Conservation (phyloP, 2,329 filamentous ascomycete species). For the Colletotrichum graminicola region DNA sequence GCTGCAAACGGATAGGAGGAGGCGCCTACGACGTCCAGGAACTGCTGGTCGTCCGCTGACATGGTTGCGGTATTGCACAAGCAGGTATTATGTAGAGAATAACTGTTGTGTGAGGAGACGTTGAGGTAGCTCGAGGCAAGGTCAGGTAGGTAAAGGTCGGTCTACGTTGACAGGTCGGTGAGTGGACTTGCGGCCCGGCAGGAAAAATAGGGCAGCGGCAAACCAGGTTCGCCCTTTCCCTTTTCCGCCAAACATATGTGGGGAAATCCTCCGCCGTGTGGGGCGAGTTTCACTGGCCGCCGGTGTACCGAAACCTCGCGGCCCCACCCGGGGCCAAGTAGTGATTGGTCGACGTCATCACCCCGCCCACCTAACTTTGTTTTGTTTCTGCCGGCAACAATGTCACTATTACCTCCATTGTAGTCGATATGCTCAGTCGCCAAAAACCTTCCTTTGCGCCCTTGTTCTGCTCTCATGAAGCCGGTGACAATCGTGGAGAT, state of each 20-base stretch:
- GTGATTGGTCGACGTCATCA: conserved; percentile 27
- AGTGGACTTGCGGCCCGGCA: conserved; percentile 23
- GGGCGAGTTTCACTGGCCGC: conserved; percentile 34
- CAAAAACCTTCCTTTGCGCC: neutral
- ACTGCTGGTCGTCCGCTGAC: conserved; percentile 84
- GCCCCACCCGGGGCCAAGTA: neutral
- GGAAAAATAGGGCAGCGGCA: conserved; percentile 28
- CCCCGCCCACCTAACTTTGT: neutral
- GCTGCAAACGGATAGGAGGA: neutral
- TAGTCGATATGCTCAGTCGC: neutral
- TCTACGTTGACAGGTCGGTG: conserved; percentile 1
- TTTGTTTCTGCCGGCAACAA: conserved; percentile 8
- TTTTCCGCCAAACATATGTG: conserved; percentile 8
- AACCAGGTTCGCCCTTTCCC: conserved; percentile 10
- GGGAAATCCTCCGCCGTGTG: conserved; percentile 16
- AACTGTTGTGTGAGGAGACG: neutral
- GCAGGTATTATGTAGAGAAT: conserved; percentile 4
- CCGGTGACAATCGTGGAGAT: conserved; percentile 57
- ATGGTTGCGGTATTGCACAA: conserved; percentile 60
- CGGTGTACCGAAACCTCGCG: conserved; percentile 20
- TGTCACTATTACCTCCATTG: neutral
- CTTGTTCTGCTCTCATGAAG: conserved; percentile 45
- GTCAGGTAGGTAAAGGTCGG: neutral
- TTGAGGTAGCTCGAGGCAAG: conserved; percentile 24
- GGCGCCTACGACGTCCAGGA: conserved; percentile 77